phyloP scores from a whole-genome alignment of 306 rosid species.

The Begonia peltatifolia region DNA sequence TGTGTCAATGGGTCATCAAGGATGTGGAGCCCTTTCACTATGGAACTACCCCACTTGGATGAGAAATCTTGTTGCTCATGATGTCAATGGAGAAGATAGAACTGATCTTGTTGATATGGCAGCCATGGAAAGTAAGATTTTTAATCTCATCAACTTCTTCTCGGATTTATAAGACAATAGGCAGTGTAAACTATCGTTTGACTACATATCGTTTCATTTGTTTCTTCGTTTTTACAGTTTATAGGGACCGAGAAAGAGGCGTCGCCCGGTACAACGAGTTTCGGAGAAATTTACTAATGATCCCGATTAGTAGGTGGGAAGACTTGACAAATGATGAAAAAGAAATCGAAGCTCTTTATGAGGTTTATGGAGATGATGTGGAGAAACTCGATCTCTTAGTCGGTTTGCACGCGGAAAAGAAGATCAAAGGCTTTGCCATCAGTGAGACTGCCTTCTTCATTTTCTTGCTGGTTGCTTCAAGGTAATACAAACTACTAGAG shows the following conservation, averaged over 20 bases:
- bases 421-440: conserved; percentile 67
- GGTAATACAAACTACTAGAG: conserved; percentile 14
- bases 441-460: conserved; percentile 63
- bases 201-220: background rate
- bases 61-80: conserved; percentile 52
- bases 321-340: conserved; percentile 50
- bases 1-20: conserved; percentile 65
- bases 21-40: conserved; percentile 42
- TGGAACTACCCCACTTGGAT: conserved; percentile 73
- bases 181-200: too few species aligned
- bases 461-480: conserved; percentile 56
- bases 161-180: too few species aligned
- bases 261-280: conserved; percentile 63
- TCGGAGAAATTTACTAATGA: conserved; percentile 45
- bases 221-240: conserved; percentile 19
- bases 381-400: conserved; percentile 61
- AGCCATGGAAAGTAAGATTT: conserved; percentile 42
- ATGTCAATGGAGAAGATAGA: conserved; percentile 57
- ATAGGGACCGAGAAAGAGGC: conserved; percentile 69
- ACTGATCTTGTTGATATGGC: conserved; percentile 62
- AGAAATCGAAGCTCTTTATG: conserved; percentile 25
- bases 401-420: conserved; percentile 59
- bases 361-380: conserved; percentile 61
- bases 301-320: conserved; percentile 62
- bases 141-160: background rate